Conservation (phyloP, 306 rosid genomes). For the Citrullus mucosospermus region DNA sequence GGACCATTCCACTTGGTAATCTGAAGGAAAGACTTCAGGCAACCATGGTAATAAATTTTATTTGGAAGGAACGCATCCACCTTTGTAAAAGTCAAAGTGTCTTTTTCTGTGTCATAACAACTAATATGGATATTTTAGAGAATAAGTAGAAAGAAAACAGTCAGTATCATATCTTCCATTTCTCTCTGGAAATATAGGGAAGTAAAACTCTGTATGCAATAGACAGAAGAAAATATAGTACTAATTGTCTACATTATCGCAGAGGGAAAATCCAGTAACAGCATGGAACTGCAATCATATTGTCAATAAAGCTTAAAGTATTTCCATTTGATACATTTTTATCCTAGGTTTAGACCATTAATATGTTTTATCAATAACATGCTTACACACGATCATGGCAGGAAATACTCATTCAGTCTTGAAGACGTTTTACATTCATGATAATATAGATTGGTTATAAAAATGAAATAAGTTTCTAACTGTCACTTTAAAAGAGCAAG, state of each 20-base stretch:
- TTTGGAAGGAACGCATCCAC: slow-evolving; percentile 71
- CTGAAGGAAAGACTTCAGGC: slow-evolving; percentile 85
- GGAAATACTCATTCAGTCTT: not conserved
- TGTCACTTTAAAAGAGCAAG: not conserved
- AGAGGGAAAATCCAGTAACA: not conserved
- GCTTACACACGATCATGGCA: not conserved
- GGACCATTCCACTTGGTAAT: slow-evolving; percentile 95
- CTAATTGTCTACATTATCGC: not conserved
- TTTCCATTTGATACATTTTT: not conserved
- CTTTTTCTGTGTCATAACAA: slow-evolving; percentile 68
- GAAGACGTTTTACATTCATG: not conserved
- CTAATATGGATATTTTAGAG: slow-evolving; percentile 34
- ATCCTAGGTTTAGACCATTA: not conserved
- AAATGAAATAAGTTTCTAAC: not conserved
- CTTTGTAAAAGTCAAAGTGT: slow-evolving; percentile 73
- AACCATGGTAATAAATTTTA: slow-evolving; percentile 78
- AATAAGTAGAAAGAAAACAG: slow-evolving; percentile 1
- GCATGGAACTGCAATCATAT: not conserved
- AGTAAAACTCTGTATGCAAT: not conserved
- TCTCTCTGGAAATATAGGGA: not conserved
- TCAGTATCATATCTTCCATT: slow-evolving; percentile 12
- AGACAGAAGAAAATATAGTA: not conserved
- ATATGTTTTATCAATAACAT: not conserved
- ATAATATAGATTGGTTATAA: not conserved
- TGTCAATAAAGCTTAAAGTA: not conserved